These are phyloP conservation scores for Tripidium arundinaceum DNA, from an alignment of 202 grass and related monocot genomes.

Conservation along the genomic window DNA sequence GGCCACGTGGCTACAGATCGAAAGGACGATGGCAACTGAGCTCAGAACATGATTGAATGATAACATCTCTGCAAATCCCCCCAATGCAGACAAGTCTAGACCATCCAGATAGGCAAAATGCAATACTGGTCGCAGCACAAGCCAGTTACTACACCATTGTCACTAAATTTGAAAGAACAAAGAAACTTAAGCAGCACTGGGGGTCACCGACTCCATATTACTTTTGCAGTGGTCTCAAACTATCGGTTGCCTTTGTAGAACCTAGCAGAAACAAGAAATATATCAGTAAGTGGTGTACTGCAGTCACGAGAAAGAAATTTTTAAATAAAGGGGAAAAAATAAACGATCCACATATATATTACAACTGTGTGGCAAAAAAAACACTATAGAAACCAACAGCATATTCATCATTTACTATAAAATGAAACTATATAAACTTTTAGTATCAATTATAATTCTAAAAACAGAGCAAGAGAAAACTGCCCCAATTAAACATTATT, in stretches of 20 bases:
- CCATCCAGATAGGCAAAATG: not conserved
- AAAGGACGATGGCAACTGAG: not conserved
- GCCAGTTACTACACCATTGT: not conserved
- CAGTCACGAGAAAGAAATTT: no score
- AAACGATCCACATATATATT: not conserved
- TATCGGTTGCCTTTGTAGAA: not conserved
- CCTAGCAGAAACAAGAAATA: constrained; percentile 17
- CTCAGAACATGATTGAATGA: not conserved
- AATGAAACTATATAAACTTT: no score
- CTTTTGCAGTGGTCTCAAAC: constrained; percentile 8
- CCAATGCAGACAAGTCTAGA: not conserved
- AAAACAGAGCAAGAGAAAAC: no score
- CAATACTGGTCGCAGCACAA: not conserved
- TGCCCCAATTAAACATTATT: no score
- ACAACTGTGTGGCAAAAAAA: not conserved
- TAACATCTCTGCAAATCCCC: not conserved
- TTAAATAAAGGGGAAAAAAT: no score
- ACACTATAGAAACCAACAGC: not conserved
- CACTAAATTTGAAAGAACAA: not conserved
- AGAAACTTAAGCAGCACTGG: not conserved
- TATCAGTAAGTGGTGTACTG: not conserved
- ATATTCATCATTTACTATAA: not conserved
- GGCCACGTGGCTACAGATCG: no score
- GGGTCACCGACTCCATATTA: not conserved
- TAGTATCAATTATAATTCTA: no score